Conservation (phyloP, 345 rosid genomes). For the Anastatica hierochuntica region DNA sequence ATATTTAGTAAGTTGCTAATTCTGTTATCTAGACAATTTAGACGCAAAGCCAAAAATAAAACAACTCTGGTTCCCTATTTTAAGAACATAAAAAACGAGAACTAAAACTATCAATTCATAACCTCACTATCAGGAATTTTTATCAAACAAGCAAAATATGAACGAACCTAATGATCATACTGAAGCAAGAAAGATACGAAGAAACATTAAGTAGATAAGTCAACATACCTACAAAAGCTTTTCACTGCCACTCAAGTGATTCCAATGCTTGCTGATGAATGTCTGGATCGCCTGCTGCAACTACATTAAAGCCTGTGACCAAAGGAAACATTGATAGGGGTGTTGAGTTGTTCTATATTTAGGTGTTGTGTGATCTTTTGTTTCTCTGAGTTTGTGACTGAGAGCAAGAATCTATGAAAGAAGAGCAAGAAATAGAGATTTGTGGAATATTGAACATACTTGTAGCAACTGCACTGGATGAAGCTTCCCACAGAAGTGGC, state of each 20-base stretch:
- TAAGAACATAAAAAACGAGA: neutral
- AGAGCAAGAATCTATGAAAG: neutral
- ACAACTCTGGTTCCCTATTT: conserved; percentile 23
- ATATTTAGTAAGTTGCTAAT: conserved; percentile 21
- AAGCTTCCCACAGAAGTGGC: conserved; percentile 68
- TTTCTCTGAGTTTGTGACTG: neutral
- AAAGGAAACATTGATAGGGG: conserved; percentile 11
- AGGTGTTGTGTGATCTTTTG: neutral
- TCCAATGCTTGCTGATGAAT: conserved; percentile 37
- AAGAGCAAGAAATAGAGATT: too few relatives aligned
- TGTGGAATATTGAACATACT: conserved; percentile 30
- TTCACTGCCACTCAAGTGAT: conserved; percentile 29
- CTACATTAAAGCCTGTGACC: conserved; percentile 59
- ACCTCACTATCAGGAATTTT: conserved; percentile 12
- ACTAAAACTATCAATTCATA: neutral
- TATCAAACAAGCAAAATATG: conserved; percentile 12
- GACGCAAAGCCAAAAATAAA: conserved; percentile 20
- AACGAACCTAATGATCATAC: neutral
- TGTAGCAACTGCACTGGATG: conserved; percentile 44
- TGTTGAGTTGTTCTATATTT: neutral
- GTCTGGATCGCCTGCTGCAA: conserved; percentile 75
- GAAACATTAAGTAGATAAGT: neutral
- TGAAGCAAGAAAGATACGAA: conserved; percentile 7
- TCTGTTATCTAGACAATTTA: conserved; percentile 12
- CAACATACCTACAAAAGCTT: conserved; percentile 12